Evolutionary conservation across 192 early-diverging fungal genomes (phyloP).

Genomic region (Gorgonomyces haynaldii): DNA sequence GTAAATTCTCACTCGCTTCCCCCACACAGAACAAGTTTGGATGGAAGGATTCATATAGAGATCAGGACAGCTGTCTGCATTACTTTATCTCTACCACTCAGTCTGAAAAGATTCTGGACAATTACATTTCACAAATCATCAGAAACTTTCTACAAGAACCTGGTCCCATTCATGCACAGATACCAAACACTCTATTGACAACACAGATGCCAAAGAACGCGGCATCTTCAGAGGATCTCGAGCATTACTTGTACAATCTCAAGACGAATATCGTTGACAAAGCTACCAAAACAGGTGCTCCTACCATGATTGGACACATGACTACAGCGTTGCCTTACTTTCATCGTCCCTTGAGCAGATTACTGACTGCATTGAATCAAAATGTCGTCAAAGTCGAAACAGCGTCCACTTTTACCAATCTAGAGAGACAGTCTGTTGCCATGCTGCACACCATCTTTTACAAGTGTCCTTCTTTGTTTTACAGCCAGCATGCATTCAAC

Average conservation of each 20-base stretch:
- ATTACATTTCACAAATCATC: slow-evolving; percentile 31
- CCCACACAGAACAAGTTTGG: neutral
- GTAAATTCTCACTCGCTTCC: too few relatives aligned
- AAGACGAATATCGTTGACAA: slow-evolving; percentile 39
- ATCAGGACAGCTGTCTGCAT: slow-evolving; percentile 33
- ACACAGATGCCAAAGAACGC: slow-evolving; percentile 22
- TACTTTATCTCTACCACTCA: slow-evolving; percentile 36
- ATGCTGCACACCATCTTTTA: slow-evolving; percentile 47
- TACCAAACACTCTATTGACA: slow-evolving; percentile 20
- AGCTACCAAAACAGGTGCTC: slow-evolving; percentile 33
- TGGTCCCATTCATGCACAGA: slow-evolving; percentile 26
- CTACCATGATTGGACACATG: slow-evolving; percentile 50
- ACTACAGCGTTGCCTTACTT: slow-evolving; percentile 44
- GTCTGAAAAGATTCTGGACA: slow-evolving; percentile 30
- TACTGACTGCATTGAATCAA: slow-evolving; percentile 45
- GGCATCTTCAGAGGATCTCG: slow-evolving; percentile 10
- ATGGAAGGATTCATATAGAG: neutral
- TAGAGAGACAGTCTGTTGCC: slow-evolving; percentile 37
- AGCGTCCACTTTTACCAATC: slow-evolving; percentile 38
- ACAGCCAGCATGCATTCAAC: slow-evolving; percentile 27
- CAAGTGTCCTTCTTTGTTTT: slow-evolving; percentile 17
- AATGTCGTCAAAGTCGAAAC: slow-evolving; percentile 51
- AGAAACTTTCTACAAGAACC: slow-evolving; percentile 26
- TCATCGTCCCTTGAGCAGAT: slow-evolving; percentile 36
- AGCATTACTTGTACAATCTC: slow-evolving; percentile 32